Conservation (phyloP, 768 basidiomycete genomes). For the Gelatoporia subvermispora region DNA sequence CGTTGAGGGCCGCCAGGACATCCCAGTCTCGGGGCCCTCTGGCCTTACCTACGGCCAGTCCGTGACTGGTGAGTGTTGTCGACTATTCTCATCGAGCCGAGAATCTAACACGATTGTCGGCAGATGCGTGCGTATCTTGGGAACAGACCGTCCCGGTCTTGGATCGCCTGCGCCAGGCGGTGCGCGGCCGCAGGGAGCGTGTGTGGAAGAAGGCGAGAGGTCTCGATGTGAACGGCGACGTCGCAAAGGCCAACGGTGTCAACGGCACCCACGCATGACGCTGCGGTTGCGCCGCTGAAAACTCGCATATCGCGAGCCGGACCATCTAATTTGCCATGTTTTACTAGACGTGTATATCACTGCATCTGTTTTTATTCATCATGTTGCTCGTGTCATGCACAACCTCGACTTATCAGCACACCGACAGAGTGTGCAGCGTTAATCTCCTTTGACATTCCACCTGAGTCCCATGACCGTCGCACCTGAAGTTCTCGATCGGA, state of each 20-base stretch:
- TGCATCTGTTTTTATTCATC: too few species aligned
- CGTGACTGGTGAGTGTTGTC: slow-evolving; percentile 75
- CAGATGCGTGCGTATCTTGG: slow-evolving; percentile 64
- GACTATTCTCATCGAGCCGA: too few species aligned
- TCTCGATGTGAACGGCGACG: slow-evolving; percentile 3
- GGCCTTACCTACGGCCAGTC: slow-evolving; percentile 80
- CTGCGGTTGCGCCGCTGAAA: background rate
- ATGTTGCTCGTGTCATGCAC: too few species aligned
- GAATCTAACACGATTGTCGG: too few species aligned
- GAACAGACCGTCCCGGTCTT: slow-evolving; percentile 77
- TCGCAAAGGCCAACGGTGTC: slow-evolving; percentile 13
- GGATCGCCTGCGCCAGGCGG: slow-evolving; percentile 83
- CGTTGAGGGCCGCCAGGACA: slow-evolving; percentile 81
- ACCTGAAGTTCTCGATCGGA: too few species aligned
- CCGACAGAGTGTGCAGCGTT: too few species aligned
- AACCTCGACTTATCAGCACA: too few species aligned
- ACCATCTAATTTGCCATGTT: background rate
- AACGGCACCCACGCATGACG: slow-evolving; percentile 11
- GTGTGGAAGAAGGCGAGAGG: slow-evolving; percentile 32
- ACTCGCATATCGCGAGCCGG: too few species aligned
- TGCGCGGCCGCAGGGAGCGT: slow-evolving; percentile 64
- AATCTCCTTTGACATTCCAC: too few species aligned
- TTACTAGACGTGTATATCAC: background rate
- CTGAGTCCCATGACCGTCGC: too few species aligned
- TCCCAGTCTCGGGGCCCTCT: slow-evolving; percentile 65